Percentiles rank a stretch among this genome's conserved stretches.
These are phyloP conservation scores for Daldinia eschscholtzii DNA, from an alignment of 2,329 filamentous ascomycete species.

Conservation along the genomic window DNA sequence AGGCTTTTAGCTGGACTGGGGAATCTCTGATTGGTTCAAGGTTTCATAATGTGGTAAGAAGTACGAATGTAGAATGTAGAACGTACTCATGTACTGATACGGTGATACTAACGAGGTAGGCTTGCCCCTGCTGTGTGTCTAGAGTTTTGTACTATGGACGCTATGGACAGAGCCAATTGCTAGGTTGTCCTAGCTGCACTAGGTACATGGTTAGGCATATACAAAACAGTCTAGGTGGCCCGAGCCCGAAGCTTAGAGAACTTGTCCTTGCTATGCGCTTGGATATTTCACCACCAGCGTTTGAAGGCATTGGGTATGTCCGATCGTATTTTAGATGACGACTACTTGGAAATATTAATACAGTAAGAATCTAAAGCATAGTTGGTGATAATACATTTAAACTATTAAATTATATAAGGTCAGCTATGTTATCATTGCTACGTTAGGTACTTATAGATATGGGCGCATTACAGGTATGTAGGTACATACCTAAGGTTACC, in stretches of 20 bases:
- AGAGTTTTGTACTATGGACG: conserved; percentile 14
- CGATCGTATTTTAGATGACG: neutral
- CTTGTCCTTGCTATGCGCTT: conserved; percentile 10
- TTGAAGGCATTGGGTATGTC: neutral
- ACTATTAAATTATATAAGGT: too few relatives aligned
- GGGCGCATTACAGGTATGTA: neutral
- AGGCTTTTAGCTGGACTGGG: conserved; percentile 34
- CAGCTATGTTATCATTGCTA: too few relatives aligned
- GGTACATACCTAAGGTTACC: neutral
- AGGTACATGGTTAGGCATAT: neutral
- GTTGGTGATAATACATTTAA: neutral
- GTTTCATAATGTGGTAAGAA: conserved; percentile 42
- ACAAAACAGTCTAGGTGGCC: conserved; percentile 4
- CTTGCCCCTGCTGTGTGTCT: conserved; percentile 34
- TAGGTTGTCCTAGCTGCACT: conserved; percentile 5
- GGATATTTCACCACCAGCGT: neutral
- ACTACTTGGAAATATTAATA: neutral
- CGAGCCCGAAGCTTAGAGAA: conserved; percentile 13
- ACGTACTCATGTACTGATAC: conserved; percentile 15
- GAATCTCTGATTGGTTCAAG: conserved; percentile 34
- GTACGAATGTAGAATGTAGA: conserved; percentile 18
- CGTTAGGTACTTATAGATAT: neutral
- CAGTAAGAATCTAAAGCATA: neutral
- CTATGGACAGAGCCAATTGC: neutral
- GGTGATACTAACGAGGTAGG: conserved; percentile 20